Percentiles rank a stretch among this genome's conserved stretches.
phyloP scores from a whole-genome alignment of 441 rosid species.

The Croton setiger region DNA sequence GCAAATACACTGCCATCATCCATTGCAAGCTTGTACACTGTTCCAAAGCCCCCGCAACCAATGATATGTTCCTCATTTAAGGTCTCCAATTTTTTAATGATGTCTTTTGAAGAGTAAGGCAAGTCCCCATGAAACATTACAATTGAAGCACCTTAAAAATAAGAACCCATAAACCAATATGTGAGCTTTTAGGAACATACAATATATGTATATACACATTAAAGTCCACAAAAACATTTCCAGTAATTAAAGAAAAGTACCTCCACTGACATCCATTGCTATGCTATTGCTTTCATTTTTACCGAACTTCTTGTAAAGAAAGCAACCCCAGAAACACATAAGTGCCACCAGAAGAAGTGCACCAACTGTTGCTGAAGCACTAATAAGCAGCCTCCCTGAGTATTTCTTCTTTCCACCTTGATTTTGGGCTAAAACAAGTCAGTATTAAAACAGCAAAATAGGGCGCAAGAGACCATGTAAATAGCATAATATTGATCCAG shows the following conservation, averaged over 20 bases:
- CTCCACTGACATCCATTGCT: slow-evolving; percentile 91
- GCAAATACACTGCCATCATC: slow-evolving; percentile 96
- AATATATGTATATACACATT: no score
- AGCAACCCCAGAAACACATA: slow-evolving; percentile 99
- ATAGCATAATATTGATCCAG: slow-evolving; percentile 10
- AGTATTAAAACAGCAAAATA: slow-evolving; percentile 20
- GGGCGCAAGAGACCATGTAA: slow-evolving; percentile 8
- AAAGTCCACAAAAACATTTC: slow-evolving; percentile 6
- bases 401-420: slow-evolving; percentile 64
- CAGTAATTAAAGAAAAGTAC: slow-evolving; percentile 35
- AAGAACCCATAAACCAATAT: slow-evolving; percentile 13
- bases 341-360: slow-evolving; percentile 97
- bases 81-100: slow-evolving; percentile 77
- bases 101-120: slow-evolving; percentile 95
- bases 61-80: slow-evolving; percentile 84
- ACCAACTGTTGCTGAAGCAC: slow-evolving; percentile 94
- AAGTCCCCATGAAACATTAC: slow-evolving; percentile 98
- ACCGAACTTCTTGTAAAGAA: slow-evolving; percentile 91
- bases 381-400: slow-evolving; percentile 76
- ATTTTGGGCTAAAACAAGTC: slow-evolving; percentile 47
- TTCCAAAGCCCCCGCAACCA: slow-evolving; percentile 96
- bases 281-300: slow-evolving; percentile 75
- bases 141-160: slow-evolving; percentile 80
- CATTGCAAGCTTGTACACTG: slow-evolving; percentile 92
- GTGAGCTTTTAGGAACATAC: slow-evolving; percentile 15